phyloP scores from a whole-genome alignment of 306 rosid genomes.

The Luffa aegyptiaca region DNA sequence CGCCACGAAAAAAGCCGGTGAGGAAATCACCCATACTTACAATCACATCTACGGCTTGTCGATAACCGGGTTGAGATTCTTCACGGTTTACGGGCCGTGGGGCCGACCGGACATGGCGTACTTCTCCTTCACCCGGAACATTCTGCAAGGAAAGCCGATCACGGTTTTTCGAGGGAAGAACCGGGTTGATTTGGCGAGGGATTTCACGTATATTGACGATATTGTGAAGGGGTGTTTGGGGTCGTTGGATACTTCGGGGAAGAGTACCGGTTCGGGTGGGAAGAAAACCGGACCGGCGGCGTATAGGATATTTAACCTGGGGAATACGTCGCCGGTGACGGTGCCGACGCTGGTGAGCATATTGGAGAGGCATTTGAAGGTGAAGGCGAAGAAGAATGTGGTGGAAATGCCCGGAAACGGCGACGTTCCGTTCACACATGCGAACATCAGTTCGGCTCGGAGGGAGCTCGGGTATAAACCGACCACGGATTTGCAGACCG shows the following conservation, averaged over 20 bases:
- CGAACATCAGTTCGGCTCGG: slow-evolving; percentile 51
- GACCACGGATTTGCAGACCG: slow-evolving; percentile 63
- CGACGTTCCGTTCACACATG: slow-evolving; percentile 67
- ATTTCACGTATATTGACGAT: slow-evolving; percentile 59
- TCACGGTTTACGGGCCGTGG: slow-evolving; percentile 72
- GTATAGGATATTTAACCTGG: slow-evolving; percentile 49
- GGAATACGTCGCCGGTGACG: slow-evolving; percentile 64
- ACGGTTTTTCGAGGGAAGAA: slow-evolving; percentile 56
- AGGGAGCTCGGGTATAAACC: slow-evolving; percentile 55
- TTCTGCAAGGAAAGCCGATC: slow-evolving; percentile 54
- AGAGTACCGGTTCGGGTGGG: slow-evolving; percentile 64
- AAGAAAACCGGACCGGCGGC: slow-evolving; percentile 48
- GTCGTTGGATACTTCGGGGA: slow-evolving; percentile 43
- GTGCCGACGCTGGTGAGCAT: slow-evolving; percentile 56
- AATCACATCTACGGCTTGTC: slow-evolving; percentile 60
- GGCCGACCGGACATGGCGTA: slow-evolving; percentile 75
- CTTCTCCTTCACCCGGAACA: slow-evolving; percentile 47
- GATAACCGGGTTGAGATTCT: slow-evolving; percentile 50
- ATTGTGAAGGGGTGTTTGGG: slow-evolving; percentile 59
- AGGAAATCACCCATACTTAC: slow-evolving; percentile 59
- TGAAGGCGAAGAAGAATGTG: slow-evolving; percentile 46
- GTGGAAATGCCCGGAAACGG: slow-evolving; percentile 83
- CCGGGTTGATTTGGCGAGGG: slow-evolving; percentile 51
- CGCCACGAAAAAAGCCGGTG: slow-evolving; percentile 67
- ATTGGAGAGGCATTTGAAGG: slow-evolving; percentile 48